Percentiles rank a stretch among this genome's conserved stretches.
Conservation (phyloP, 202 grass and related monocot species). For the Panicum virgatum region DNA sequence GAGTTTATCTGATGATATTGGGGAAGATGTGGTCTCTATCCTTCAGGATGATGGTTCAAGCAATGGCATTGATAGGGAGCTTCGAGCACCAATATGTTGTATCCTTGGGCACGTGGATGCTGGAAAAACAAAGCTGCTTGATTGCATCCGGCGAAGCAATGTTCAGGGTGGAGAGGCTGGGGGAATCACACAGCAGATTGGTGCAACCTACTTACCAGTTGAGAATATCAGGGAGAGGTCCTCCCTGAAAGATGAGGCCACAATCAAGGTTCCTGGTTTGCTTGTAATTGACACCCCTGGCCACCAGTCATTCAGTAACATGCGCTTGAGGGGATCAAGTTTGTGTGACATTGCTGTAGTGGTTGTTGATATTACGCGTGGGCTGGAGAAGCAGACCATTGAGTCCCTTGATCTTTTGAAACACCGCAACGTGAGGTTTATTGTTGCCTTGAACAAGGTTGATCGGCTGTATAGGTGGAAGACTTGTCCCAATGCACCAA, state of each 20-base stretch:
- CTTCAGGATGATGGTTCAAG: neutral
- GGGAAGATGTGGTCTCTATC: neutral
- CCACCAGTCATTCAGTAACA: conserved; percentile 37
- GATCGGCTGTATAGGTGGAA: conserved; percentile 27
- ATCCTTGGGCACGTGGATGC: conserved; percentile 41
- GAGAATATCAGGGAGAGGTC: conserved; percentile 36
- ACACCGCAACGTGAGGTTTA: conserved; percentile 2
- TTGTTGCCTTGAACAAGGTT: conserved; percentile 36
- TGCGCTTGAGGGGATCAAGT: conserved; percentile 24
- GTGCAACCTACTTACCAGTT: conserved; percentile 24
- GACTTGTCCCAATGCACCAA: conserved; percentile 23
- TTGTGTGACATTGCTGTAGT: conserved; percentile 12
- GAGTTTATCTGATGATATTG: neutral
- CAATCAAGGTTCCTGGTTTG: conserved; percentile 22
- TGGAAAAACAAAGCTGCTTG: conserved; percentile 43
- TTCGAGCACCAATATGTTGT: conserved; percentile 24
- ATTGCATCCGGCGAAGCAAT: conserved; percentile 29
- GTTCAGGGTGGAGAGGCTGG: conserved; percentile 31
- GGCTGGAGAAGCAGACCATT: conserved; percentile 23
- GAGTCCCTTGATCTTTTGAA: conserved; percentile 28
- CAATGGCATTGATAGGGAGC: conserved; percentile 12
- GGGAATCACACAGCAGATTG: conserved; percentile 22
- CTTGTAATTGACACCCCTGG: conserved; percentile 29
- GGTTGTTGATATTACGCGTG: conserved; percentile 14
- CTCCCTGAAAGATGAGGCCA: neutral